Evolutionary conservation across 2,329 filamentous ascomycete genomes (phyloP).

Genomic region (Cordyceps militaris): DNA sequence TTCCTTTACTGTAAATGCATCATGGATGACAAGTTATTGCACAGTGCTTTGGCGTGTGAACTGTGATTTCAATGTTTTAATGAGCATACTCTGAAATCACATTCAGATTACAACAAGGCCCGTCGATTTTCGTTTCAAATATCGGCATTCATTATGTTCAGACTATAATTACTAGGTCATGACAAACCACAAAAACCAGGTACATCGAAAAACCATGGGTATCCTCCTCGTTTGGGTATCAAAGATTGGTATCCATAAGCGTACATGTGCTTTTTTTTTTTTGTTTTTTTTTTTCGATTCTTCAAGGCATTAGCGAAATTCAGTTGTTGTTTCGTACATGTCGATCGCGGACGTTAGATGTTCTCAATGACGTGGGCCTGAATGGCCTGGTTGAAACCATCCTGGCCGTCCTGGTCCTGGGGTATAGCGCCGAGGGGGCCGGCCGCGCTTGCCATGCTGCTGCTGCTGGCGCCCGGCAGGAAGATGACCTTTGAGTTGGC

Average conservation of each 20-base stretch:
- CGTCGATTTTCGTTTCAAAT: neutral
- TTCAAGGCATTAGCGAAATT: neutral
- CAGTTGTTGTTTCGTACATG: neutral
- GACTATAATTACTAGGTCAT: neutral
- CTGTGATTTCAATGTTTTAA: too few species aligned
- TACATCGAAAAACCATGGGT: neutral
- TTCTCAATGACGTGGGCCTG: constrained; percentile 79
- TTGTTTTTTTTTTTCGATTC: neutral
- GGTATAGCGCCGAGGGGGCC: constrained; percentile 31
- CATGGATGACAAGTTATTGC: neutral
- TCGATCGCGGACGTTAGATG: constrained; percentile 47
- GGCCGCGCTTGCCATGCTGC: constrained; percentile 41
- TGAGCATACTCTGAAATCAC: too few species aligned
- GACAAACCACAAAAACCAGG: neutral
- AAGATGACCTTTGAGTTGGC: constrained; percentile 88
- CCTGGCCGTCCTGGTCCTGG: constrained; percentile 33
- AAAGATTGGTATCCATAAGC: constrained; percentile 12
- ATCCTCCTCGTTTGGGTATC: constrained; percentile 11
- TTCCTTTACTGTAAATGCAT: constrained; percentile 10
- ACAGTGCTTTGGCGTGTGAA: neutral
- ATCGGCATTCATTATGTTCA: neutral
- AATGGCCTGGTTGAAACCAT: constrained; percentile 65
- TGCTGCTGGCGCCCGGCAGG: constrained; percentile 51
- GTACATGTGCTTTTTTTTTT: neutral
- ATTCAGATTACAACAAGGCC: too few species aligned